Conservation (phyloP, 2,329 filamentous ascomycete genomes). For the Trichocomaceae sp. region DNA sequence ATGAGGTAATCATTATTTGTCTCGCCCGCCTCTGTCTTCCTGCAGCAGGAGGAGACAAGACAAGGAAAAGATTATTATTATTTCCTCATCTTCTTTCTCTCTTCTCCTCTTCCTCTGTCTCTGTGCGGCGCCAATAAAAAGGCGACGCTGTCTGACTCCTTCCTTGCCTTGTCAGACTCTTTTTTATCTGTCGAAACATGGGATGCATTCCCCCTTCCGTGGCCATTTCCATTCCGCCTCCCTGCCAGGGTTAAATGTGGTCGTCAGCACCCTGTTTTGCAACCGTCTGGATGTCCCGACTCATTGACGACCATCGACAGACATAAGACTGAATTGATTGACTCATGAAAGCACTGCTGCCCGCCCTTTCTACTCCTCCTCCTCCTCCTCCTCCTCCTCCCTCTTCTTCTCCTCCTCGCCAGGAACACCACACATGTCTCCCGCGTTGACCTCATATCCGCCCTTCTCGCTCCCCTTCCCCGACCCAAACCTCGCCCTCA, state of each 20-base stretch:
- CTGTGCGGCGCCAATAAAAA: no score
- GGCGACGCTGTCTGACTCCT: background rate
- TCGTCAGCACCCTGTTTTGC: no score
- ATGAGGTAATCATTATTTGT: slow-evolving; percentile 10
- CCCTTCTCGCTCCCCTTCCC: slow-evolving; percentile 23
- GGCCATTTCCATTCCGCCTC: no score
- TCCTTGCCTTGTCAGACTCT: background rate
- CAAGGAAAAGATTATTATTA: no score
- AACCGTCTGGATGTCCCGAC: background rate
- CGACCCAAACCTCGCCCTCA: slow-evolving; percentile 16
- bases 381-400: slow-evolving; percentile 9
- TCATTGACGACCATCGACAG: background rate
- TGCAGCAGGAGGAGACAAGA: no score
- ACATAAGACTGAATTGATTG: slow-evolving; percentile 5
- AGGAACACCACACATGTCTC: slow-evolving; percentile 28
- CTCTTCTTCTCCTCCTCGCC: slow-evolving; percentile 13
- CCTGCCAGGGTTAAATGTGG: no score
- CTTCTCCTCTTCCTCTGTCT: background rate
- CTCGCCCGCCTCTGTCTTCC: background rate
- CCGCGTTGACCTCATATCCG: slow-evolving; percentile 23
- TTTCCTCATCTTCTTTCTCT: background rate
- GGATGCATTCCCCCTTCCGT: background rate
- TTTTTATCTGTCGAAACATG: background rate
- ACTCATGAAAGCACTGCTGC: slow-evolving; percentile 12
- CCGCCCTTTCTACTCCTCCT: slow-evolving; percentile 15